These are phyloP conservation scores for Tripidium arundinaceum DNA, from an alignment of 202 grass and related monocot species.

Conservation along the genomic window DNA sequence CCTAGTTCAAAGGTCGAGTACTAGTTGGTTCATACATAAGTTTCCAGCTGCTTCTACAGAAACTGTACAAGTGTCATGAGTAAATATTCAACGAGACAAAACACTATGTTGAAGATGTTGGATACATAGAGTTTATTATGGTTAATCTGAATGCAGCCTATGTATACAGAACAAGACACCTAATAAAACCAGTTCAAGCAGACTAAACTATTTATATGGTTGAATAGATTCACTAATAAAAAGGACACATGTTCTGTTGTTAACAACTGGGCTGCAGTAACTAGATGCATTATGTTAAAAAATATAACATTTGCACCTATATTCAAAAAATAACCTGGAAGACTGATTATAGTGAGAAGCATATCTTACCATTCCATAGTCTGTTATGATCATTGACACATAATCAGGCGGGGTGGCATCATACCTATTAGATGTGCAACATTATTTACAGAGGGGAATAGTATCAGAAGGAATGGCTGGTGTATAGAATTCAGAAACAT, in stretches of 20 bases:
- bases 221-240: slow-evolving; percentile 5
- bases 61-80: slow-evolving; percentile 4
- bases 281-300: background rate
- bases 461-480: slow-evolving; percentile 17
- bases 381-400: slow-evolving; percentile 89
- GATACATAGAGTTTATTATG: background rate
- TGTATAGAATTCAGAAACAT: slow-evolving; percentile 33
- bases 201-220: background rate
- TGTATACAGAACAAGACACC: background rate
- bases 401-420: slow-evolving; percentile 88
- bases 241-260: background rate
- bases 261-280: background rate
- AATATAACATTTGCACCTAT: background rate
- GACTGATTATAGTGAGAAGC: slow-evolving; percentile 2
- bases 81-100: background rate
- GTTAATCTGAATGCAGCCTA: background rate
- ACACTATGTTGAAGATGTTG: background rate
- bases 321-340: background rate
- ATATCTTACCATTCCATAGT: slow-evolving; percentile 91
- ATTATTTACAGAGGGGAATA: slow-evolving; percentile 16
- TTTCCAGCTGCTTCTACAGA: background rate
- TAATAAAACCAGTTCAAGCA: background rate
- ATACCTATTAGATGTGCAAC: slow-evolving; percentile 56
- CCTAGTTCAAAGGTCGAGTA: background rate
- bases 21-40: background rate